A percentile compares a stretch with the other conserved stretches of the same genome.
phyloP scores from a whole-genome alignment of 371 early-diverging fungal genomes.

The Mucor racemosus region DNA sequence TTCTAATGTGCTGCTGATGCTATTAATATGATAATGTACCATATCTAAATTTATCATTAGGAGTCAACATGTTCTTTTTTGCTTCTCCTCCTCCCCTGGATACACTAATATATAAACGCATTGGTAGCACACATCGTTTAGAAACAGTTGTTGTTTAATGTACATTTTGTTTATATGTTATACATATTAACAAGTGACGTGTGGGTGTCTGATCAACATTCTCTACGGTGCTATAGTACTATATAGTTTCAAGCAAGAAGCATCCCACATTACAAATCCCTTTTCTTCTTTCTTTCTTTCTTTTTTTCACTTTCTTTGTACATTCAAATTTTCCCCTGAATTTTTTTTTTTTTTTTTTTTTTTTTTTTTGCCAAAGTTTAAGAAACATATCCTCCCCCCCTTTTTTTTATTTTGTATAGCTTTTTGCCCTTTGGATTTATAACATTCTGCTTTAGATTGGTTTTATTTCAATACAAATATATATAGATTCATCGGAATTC shows the following conservation, averaged over 20 bases:
- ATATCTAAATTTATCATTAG: slow-evolving; percentile 3
- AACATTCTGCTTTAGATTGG: slow-evolving; percentile 4
- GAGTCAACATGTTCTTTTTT: not conserved
- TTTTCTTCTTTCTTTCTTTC: no score
- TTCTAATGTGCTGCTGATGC: not conserved
- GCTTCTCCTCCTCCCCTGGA: not conserved
- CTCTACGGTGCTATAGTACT: no score
- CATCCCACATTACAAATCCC: no score
- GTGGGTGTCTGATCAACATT: not conserved
- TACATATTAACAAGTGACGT: slow-evolving; percentile 1
- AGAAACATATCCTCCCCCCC: not conserved
- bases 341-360: no score
- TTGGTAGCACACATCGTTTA: not conserved
- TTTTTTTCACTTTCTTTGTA: no score
- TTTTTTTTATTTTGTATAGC: not conserved
- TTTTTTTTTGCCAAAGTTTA: no score
- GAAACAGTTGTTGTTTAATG: not conserved
- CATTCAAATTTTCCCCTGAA: no score
- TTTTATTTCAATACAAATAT: not conserved
- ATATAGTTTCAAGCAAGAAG: no score
- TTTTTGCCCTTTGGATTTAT: not conserved
- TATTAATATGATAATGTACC: not conserved
- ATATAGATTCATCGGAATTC: slow-evolving; percentile 4
- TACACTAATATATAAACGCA: not conserved
- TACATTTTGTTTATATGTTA: slow-evolving; percentile 1